These are phyloP conservation scores for Entoloma clypeatum DNA, from an alignment of 1,284 basidiomycete genomes.

Conservation along the genomic window DNA sequence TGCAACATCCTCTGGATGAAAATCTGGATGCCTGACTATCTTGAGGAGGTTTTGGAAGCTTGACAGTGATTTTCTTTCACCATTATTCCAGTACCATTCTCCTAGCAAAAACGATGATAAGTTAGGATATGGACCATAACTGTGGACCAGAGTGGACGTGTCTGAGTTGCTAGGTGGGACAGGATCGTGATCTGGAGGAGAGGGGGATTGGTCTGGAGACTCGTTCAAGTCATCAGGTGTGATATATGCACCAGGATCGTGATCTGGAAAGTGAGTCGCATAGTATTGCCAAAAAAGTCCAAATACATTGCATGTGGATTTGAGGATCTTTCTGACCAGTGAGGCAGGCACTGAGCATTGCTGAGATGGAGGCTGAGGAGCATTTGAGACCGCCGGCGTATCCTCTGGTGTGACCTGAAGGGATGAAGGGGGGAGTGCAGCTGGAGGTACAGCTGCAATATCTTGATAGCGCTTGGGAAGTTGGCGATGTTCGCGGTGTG, in stretches of 20 bases:
- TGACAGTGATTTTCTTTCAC: too few relatives aligned
- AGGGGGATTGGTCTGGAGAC: too few relatives aligned
- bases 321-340: background rate
- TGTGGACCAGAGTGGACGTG: too few relatives aligned
- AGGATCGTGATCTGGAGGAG: too few relatives aligned
- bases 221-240: conserved; percentile 1
- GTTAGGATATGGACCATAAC: too few relatives aligned
- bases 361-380: background rate
- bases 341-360: background rate
- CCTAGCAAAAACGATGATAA: too few relatives aligned
- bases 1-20: too few relatives aligned
- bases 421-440: background rate
- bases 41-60: too few relatives aligned
- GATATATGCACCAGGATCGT: conserved; percentile 6
- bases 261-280: conserved; percentile 3
- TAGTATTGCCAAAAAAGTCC: conserved; percentile 3
- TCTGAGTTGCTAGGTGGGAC: too few relatives aligned
- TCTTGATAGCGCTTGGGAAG: background rate
- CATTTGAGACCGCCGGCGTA: background rate
- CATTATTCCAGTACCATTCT: too few relatives aligned
- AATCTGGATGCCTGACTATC: too few relatives aligned
- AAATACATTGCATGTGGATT: conserved; percentile 2
- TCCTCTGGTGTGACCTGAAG: background rate
- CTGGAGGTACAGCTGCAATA: background rate
- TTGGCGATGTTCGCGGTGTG: background rate